These are phyloP conservation scores for Cercospora sojina DNA, from an alignment of 2,329 filamentous ascomycete genomes.

Conservation along the genomic window DNA sequence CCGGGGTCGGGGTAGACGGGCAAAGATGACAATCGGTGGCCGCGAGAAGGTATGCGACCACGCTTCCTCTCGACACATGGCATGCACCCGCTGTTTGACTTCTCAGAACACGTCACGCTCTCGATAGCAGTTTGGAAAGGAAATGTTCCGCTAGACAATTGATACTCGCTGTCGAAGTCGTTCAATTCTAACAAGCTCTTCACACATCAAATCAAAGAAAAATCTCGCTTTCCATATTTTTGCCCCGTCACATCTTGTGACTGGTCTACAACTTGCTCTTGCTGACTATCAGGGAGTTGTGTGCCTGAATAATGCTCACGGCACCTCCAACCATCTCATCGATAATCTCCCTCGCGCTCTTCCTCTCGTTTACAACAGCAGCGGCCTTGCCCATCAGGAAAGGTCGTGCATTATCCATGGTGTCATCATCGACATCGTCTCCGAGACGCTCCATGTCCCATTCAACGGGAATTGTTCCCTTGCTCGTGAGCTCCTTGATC, in stretches of 20 bases:
- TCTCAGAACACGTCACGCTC: too few species aligned
- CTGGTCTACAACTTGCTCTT: conserved; percentile 41
- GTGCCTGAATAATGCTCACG: conserved; percentile 34
- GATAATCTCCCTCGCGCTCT: conserved; percentile 84
- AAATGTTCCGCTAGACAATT: not conserved
- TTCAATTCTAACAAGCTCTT: conserved; percentile 6
- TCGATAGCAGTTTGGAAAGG: not conserved
- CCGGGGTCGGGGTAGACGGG: too few species aligned
- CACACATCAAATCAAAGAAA: not conserved
- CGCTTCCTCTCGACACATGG: not conserved
- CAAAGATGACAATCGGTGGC: not conserved
- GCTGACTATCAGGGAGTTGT: conserved; percentile 31
- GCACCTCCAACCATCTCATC: conserved; percentile 91
- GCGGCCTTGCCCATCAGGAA: conserved; percentile 97
- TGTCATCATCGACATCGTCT: conserved; percentile 68
- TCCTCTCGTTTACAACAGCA: conserved; percentile 89
- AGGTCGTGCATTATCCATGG: conserved; percentile 86
- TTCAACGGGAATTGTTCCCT: conserved; percentile 92
- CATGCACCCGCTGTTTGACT: too few species aligned
- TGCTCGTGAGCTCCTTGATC: conserved; percentile 86
- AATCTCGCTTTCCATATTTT: not conserved
- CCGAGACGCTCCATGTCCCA: conserved; percentile 84
- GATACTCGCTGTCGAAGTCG: conserved; percentile 1
- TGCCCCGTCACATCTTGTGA: not conserved
- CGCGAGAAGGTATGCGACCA: not conserved